Percentiles rank a stretch among this genome's conserved stretches.
Conservation (phyloP, 1,139 yeast genomes). For the Zygoascus hellenicus region DNA sequence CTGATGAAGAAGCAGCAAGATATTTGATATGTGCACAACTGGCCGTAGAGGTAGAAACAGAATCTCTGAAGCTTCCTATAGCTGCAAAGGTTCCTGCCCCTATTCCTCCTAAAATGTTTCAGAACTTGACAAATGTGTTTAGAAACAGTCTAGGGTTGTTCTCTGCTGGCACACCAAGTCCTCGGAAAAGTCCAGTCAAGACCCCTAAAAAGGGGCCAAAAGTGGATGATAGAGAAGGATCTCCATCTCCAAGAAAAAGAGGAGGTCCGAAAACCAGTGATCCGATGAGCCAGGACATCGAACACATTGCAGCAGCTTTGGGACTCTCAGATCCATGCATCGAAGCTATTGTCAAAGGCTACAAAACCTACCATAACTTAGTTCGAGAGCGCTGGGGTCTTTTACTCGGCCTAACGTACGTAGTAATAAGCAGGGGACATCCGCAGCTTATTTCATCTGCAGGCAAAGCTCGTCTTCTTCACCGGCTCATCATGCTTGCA, state of each 20-base stretch:
- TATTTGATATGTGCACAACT: slow-evolving; percentile 29
- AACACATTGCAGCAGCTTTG: slow-evolving; percentile 22
- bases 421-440: slow-evolving; percentile 30
- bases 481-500: slow-evolving; percentile 12
- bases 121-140: slow-evolving; percentile 25
- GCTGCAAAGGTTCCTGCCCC: slow-evolving; percentile 29
- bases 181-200: not conserved
- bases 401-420: slow-evolving; percentile 31
- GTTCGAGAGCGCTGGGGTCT: slow-evolving; percentile 37
- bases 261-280: slow-evolving; percentile 20
- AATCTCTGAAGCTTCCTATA: slow-evolving; percentile 18
- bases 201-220: slow-evolving; percentile 3
- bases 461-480: slow-evolving; percentile 10
- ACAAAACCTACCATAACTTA: slow-evolving; percentile 27
- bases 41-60: slow-evolving; percentile 28
- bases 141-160: slow-evolving; percentile 18
- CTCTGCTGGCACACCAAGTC: slow-evolving; percentile 1
- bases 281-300: slow-evolving; percentile 23
- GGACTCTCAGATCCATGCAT: slow-evolving; percentile 22
- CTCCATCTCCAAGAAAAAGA: slow-evolving; percentile 13
- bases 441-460: slow-evolving; percentile 22
- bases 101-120: slow-evolving; percentile 27
- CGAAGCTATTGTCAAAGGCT: slow-evolving; percentile 31
- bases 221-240: slow-evolving; percentile 8
- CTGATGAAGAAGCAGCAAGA: slow-evolving; percentile 33